Percentiles rank a stretch among this genome's conserved stretches.
Evolutionary conservation across 2,329 filamentous ascomycete species (phyloP).

Genomic region (Ascochyta fabae): DNA sequence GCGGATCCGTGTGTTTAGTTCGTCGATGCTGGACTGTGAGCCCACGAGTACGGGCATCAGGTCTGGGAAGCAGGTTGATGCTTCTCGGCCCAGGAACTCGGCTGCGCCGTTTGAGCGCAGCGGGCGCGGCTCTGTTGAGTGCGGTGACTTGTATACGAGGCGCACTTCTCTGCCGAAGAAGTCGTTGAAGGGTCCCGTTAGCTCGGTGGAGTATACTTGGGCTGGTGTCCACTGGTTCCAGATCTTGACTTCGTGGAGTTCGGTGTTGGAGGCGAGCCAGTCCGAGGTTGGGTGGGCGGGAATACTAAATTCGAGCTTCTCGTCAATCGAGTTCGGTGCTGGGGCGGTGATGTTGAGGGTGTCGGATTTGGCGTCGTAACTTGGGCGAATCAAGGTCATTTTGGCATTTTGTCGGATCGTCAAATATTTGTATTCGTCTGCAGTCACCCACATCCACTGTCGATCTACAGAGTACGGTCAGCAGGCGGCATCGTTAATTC

Average conservation of each 20-base stretch:
- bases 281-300: slow-evolving; percentile 61
- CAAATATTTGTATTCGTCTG: slow-evolving; percentile 61
- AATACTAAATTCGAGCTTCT: slow-evolving; percentile 54
- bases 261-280: slow-evolving; percentile 63
- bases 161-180: slow-evolving; percentile 64
- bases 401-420: slow-evolving; percentile 67
- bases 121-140: slow-evolving; percentile 55
- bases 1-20: slow-evolving; percentile 64
- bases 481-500: not conserved
- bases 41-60: slow-evolving; percentile 64
- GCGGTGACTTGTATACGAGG: slow-evolving; percentile 67
- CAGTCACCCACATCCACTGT: slow-evolving; percentile 70
- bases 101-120: slow-evolving; percentile 63
- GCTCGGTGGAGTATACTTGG: slow-evolving; percentile 58
- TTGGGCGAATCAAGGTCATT: slow-evolving; percentile 69
- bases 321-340: slow-evolving; percentile 41
- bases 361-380: slow-evolving; percentile 54
- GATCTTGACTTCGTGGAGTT: slow-evolving; percentile 59
- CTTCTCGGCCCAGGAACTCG: slow-evolving; percentile 60
- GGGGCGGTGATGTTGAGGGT: slow-evolving; percentile 59
- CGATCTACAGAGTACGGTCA: slow-evolving; percentile 54
- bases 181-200: slow-evolving; percentile 61
- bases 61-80: slow-evolving; percentile 65
- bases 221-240: slow-evolving; percentile 66
- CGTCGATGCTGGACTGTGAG: slow-evolving; percentile 61